phyloP scores from a whole-genome alignment of 2,329 filamentous ascomycete species.

The Hirsutella minnesotensis region DNA sequence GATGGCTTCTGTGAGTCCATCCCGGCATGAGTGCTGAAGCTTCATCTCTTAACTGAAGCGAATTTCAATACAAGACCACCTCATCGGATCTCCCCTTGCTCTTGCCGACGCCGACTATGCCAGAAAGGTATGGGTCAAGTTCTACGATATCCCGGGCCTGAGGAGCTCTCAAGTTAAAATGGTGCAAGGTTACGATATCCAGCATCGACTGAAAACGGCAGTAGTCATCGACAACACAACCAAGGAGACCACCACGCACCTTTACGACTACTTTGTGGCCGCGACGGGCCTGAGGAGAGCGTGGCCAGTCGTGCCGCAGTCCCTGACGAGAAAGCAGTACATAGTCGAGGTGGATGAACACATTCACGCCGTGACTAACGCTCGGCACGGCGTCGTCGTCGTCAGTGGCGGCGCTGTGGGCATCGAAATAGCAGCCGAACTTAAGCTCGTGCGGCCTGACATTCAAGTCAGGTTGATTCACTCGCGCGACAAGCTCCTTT shows the following conservation, averaged over 20 bases:
- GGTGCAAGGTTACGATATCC: slow-evolving; percentile 52
- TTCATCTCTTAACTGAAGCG: no score
- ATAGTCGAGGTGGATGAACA: slow-evolving; percentile 49
- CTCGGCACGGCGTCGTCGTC: slow-evolving; percentile 50
- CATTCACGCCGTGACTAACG: slow-evolving; percentile 39
- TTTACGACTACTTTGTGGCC: slow-evolving; percentile 67
- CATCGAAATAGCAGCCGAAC: slow-evolving; percentile 70
- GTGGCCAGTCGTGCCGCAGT: slow-evolving; percentile 64
- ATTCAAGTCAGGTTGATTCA: slow-evolving; percentile 63
- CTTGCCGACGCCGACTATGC: slow-evolving; percentile 53
- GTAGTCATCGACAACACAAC: slow-evolving; percentile 38
- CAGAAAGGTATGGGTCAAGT: slow-evolving; percentile 59
- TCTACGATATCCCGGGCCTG: slow-evolving; percentile 54
- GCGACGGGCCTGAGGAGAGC: slow-evolving; percentile 57
- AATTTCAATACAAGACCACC: slow-evolving; percentile 45
- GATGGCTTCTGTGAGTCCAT: slow-evolving; percentile 63
- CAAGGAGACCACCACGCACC: slow-evolving; percentile 26
- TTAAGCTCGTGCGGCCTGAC: slow-evolving; percentile 55
- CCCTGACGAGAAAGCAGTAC: slow-evolving; percentile 48
- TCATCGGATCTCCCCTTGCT: slow-evolving; percentile 65
- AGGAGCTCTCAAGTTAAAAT: slow-evolving; percentile 49
- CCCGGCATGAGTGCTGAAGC: no score
- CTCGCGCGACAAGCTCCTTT: slow-evolving; percentile 57
- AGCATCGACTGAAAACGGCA: slow-evolving; percentile 53
- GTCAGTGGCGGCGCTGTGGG: slow-evolving; percentile 72